phyloP scores from a whole-genome alignment of 129 eudicot genomes.

The Kitagawia praeruptora region DNA sequence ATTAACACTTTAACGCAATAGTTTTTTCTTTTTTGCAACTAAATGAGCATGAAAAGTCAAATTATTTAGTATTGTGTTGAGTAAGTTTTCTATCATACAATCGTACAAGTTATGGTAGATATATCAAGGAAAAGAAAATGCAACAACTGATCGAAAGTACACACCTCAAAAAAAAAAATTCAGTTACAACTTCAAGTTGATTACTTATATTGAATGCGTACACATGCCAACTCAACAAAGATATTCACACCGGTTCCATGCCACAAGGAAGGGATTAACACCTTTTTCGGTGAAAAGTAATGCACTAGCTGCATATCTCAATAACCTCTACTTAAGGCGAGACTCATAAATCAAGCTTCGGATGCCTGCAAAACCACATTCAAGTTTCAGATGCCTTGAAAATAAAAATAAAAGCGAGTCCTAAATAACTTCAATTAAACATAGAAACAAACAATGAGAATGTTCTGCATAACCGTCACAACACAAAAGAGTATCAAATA shows the following conservation, averaged over 20 bases:
- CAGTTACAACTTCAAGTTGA: background rate
- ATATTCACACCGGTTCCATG: constrained; percentile 85
- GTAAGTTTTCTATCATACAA: background rate
- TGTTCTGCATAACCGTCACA: too few relatives aligned
- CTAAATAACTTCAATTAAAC: too few relatives aligned
- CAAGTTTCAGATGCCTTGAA: too few relatives aligned
- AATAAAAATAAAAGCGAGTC: too few relatives aligned
- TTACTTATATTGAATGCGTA: background rate
- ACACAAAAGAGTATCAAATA: background rate
- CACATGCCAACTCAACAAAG: constrained; percentile 3
- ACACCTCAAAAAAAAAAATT: background rate
- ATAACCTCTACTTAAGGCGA: constrained; percentile 83
- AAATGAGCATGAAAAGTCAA: background rate
- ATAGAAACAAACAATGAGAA: too few relatives aligned
- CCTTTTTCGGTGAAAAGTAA: constrained; percentile 95
- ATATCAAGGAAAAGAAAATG: background rate
- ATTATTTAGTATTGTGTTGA: background rate
- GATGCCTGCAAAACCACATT: too few relatives aligned
- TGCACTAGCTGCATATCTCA: constrained; percentile 94
- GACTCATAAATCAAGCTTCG: constrained; percentile 91
- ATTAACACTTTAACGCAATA: background rate
- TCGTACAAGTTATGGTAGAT: background rate
- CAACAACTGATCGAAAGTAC: background rate
- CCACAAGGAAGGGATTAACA: constrained; percentile 87
- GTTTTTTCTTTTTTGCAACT: background rate